Evolutionary conservation across 306 rosid species (phyloP).

Genomic region (Delonix regia): DNA sequence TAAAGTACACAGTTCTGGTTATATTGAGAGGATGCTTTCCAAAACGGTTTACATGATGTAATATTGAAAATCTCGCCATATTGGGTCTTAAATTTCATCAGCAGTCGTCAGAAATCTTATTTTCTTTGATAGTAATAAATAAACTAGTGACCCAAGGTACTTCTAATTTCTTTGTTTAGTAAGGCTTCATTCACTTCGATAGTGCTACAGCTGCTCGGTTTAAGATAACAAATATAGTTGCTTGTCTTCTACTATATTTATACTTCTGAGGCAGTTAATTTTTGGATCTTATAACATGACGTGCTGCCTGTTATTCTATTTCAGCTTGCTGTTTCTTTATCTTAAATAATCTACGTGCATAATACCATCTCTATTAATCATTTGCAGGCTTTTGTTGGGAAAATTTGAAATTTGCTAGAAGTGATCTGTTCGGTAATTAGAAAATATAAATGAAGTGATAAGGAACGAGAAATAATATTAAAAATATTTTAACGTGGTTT

Average conservation of each 20-base stretch:
- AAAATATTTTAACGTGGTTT: background rate
- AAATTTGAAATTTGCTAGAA: background rate
- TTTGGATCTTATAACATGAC: background rate
- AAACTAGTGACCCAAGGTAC: constrained; percentile 17
- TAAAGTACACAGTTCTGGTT: constrained; percentile 61
- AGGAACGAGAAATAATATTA: too few species aligned
- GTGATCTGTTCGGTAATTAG: background rate
- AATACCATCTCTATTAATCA: background rate
- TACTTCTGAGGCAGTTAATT: constrained; percentile 23
- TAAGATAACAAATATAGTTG: background rate
- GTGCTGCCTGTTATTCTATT: background rate
- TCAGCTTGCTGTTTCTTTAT: background rate
- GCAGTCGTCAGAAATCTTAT: constrained; percentile 34
- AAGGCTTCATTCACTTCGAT: constrained; percentile 2
- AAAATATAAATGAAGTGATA: too few species aligned
- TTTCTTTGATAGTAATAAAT: background rate
- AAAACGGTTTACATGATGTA: constrained; percentile 42
- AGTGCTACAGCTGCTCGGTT: background rate
- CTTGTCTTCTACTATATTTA: background rate
- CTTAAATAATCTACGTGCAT: background rate
- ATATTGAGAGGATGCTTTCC: constrained; percentile 48
- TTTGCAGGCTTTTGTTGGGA: background rate
- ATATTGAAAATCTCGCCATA: constrained; percentile 40
- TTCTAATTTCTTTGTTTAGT: constrained; percentile 2
- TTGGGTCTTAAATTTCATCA: constrained; percentile 18